These are phyloP conservation scores for Metschnikowia sp. DNA, from an alignment of 805 yeast genomes.

Conservation along the genomic window DNA sequence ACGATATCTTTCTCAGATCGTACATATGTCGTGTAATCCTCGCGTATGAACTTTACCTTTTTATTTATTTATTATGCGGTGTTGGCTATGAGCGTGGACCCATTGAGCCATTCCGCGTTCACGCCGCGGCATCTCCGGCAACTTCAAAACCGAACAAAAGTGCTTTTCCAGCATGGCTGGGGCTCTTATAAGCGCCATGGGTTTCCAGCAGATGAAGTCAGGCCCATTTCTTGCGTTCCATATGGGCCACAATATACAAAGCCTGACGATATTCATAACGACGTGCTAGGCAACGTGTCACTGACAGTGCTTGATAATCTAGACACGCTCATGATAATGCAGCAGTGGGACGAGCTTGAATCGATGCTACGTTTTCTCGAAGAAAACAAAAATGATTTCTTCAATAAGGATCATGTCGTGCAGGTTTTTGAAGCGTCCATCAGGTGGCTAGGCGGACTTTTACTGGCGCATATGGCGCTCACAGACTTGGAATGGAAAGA, in stretches of 20 bases:
- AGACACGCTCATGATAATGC: slow-evolving; percentile 74
- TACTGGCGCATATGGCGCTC: slow-evolving; percentile 65
- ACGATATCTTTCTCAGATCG: no score
- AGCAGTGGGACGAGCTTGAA: slow-evolving; percentile 55
- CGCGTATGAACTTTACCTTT: neutral
- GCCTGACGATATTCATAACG: slow-evolving; percentile 60
- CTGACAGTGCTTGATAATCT: slow-evolving; percentile 75
- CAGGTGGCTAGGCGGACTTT: slow-evolving; percentile 74
- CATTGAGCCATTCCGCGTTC: slow-evolving; percentile 25
- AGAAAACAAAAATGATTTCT: slow-evolving; percentile 41
- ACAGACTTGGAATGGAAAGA: slow-evolving; percentile 22
- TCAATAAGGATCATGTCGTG: slow-evolving; percentile 64
- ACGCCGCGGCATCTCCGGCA: slow-evolving; percentile 34
- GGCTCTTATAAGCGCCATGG: slow-evolving; percentile 62
- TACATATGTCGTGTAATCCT: no score
- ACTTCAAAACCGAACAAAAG: slow-evolving; percentile 45
- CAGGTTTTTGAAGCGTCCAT: slow-evolving; percentile 89
- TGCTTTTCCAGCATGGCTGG: slow-evolving; percentile 74
- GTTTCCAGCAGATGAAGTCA: slow-evolving; percentile 78
- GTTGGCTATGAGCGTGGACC: neutral
- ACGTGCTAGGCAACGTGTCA: slow-evolving; percentile 81
- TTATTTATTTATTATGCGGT: neutral
- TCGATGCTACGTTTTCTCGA: slow-evolving; percentile 27
- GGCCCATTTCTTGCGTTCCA: slow-evolving; percentile 69
- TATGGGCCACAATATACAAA: slow-evolving; percentile 60